Evolutionary conservation across 2,329 filamentous ascomycete genomes (phyloP), one percentile per base, ranked within the genome.

Genomic region (Apiospora rasikravindrae): DNA sequence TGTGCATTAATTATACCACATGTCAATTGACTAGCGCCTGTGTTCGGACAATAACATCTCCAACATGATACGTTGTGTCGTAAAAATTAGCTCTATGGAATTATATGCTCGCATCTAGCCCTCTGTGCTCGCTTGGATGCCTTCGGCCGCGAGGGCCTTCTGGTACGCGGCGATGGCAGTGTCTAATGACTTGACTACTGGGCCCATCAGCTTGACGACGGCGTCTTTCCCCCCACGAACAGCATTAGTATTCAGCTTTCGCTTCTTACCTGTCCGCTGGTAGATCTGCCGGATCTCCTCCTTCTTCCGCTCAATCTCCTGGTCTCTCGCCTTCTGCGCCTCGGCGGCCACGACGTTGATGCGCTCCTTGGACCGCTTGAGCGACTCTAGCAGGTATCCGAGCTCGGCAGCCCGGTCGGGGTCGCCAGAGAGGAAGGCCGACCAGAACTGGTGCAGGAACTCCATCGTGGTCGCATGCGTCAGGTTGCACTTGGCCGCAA

Each of bases 361-460:
- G 37, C 96, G 90, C 73, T 92, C 89, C 71, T 91, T 86, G 0
- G 94, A 96, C 73, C 92, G 90, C 73, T 90, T 89, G 19, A 99
- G 87, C 13, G 95, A 96, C 80, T 97, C 94, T 10, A 93, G 91
- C 67, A 98, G 88, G 74, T 93, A 94, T 8, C 91, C 90, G 19
- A 98, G 87, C 82, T 99, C 96, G 57, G 88, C 87, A 0, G 94
- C 94, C 45, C 94, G 91, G 73, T 94, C 92, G 0, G 93, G 84
- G 79, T 98, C 94, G 19, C 95, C 96, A 0, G 95, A 98, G 37
- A 97, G 87, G 79, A 97, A 99, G 0, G 95, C 91, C 45, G 90
- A 89, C 96, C 96, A 99, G 84, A 99, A 99, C 81, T 98, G 97
- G 77, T 96, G 94, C n/a, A 99, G 85, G 78, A 98, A 99, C 79